Base-by-base conservation (phyloP, 345 rosid species). In the Cardamine chenopodiifolia region DNA sequence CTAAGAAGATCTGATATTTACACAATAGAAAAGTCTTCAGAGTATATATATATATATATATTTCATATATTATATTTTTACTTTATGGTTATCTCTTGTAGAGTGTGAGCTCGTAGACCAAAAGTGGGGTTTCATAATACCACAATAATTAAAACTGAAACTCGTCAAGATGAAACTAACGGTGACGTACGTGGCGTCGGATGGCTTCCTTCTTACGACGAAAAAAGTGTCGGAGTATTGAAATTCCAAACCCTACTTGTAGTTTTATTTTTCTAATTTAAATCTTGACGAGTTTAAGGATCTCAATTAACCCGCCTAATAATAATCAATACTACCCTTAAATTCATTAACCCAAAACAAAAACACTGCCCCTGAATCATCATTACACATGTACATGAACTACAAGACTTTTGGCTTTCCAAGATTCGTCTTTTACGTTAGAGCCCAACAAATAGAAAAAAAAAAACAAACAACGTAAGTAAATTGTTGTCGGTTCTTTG, bases 401-500 rank as follows among this genome's bases (percentile, higher is more conserved):
- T 40, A 15, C 26, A 37, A 25, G 8, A n/a, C 39, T 40, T 54
- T 4, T 8, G 28, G 37, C 14, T 39, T 68, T 54, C 72, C 62
- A 54, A 54, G 39, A 68, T 68, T 68, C 9, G 52, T 68, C 62
- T 25, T 67, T 8, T 39, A 68, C 52, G 52, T 68, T 68, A 22
- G 15, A 22, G 10, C 23, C 50, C 37, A 25, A 37, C 12, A 25
- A 50, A 50, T 32, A 22, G 4, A 32, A 31, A 19, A 40, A 4
- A 29, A 13, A 6, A 39, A 20, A 19, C 7, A 68, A 39, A 54
- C 63, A 55, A 55, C 72, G 72, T 68, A 17, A 11, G 2, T 13
- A 68, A 68, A 26, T 39, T 40, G 77, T 73, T 63, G 64, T 73
- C 64, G 64, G 77, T 63, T 73, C 44, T 40, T 54, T 17, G 12